Evolutionary conservation across 495 filamentous ascomycete species (phyloP).

Genomic region (Mytilinidion resinicola): DNA sequence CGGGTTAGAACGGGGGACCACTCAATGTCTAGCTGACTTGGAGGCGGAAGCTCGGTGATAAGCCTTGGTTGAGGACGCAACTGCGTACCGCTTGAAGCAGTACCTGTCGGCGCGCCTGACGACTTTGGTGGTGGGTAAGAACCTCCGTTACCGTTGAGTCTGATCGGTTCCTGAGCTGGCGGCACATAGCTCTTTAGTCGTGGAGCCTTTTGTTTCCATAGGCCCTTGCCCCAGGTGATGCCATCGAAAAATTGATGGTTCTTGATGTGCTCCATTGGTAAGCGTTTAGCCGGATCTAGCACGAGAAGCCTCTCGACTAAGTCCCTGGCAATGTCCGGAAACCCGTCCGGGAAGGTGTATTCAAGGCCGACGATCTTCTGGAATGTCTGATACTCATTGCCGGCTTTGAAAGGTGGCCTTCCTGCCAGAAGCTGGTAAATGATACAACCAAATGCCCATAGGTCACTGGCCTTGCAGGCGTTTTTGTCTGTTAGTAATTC

Average conservation of each 20-base stretch:
- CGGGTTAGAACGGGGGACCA: slow-evolving; percentile 95
- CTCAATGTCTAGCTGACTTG: slow-evolving; percentile 95
- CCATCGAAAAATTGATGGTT: slow-evolving; percentile 97
- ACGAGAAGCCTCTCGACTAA: slow-evolving; percentile 89
- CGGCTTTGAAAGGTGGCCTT: slow-evolving; percentile 92
- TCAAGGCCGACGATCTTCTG: slow-evolving; percentile 95
- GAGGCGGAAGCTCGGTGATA: slow-evolving; percentile 92
- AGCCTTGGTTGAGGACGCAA: slow-evolving; percentile 64
- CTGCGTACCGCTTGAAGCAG: slow-evolving; percentile 37
- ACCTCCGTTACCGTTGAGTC: slow-evolving; percentile 58
- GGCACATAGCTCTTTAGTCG: slow-evolving; percentile 81
- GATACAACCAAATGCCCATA: slow-evolving; percentile 99
- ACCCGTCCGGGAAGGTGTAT: slow-evolving; percentile 88
- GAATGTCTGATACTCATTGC: slow-evolving; percentile 96
- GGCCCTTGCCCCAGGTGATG: slow-evolving; percentile 69
- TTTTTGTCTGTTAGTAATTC: slow-evolving; percentile 93
- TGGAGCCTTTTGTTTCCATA: slow-evolving; percentile 91
- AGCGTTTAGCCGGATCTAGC: slow-evolving; percentile 74
- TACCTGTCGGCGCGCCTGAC: slow-evolving; percentile 38
- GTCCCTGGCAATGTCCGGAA: slow-evolving; percentile 82
- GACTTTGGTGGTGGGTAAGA: slow-evolving; percentile 38
- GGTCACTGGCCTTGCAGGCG: slow-evolving; percentile 93
- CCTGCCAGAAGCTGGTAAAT: slow-evolving; percentile 93
- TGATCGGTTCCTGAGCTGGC: slow-evolving; percentile 73
- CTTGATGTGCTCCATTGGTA: slow-evolving; percentile 95